phyloP scores from a whole-genome alignment of 805 yeast genomes.

The Candida xiaguanensis region DNA sequence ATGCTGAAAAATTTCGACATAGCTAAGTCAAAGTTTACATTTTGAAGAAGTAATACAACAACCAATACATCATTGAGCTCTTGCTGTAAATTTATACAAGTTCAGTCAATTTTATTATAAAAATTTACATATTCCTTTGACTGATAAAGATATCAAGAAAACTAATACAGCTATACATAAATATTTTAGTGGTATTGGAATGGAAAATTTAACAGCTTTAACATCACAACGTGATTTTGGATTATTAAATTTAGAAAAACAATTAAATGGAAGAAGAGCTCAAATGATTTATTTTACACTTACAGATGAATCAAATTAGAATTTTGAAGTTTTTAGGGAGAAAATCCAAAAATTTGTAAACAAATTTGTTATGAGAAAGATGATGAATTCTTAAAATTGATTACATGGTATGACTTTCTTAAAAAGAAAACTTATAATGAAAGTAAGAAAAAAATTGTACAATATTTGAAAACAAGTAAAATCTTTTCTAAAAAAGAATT shows the following conservation, averaged over 20 bases:
- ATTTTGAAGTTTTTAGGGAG: neutral
- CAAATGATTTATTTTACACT: neutral
- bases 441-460: neutral
- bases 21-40: neutral
- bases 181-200: neutral
- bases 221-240: constrained; percentile 1
- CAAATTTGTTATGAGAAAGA: neutral
- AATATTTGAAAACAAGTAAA: neutral
- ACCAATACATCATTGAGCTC: neutral
- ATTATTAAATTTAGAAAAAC: neutral
- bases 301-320: neutral
- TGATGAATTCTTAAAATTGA: neutral
- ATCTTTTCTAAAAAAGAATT: neutral
- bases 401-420: constrained; percentile 2
- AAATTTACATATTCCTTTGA: neutral
- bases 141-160: constrained; percentile 2
- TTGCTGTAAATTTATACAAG: neutral
- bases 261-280: neutral
- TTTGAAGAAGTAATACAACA: neutral
- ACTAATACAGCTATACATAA: neutral
- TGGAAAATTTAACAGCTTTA: neutral
- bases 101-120: neutral
- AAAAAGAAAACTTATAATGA: neutral
- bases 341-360: neutral
- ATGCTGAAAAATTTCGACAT: too few relatives aligned